phyloP scores from a whole-genome alignment of 1,139 yeast species.

The Lodderomyces pseudojiufengensis region DNA sequence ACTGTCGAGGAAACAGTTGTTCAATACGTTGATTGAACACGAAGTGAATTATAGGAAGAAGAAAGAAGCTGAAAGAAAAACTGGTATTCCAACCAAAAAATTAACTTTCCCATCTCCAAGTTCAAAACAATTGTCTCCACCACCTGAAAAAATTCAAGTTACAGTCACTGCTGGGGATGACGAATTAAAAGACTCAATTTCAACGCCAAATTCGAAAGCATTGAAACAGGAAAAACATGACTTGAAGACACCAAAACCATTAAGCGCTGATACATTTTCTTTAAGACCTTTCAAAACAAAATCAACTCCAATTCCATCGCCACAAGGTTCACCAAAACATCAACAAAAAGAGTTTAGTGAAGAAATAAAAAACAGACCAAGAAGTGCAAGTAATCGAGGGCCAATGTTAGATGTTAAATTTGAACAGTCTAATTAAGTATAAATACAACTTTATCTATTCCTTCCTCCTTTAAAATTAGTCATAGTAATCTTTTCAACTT shows the following conservation, averaged over 20 bases:
- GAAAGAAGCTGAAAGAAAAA: conserved; percentile 29
- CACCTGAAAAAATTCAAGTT: conserved; percentile 1
- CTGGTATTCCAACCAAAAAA: conserved; percentile 25
- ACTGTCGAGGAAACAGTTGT: conserved; percentile 23
- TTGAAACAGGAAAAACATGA: not conserved
- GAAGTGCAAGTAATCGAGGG: conserved; percentile 24
- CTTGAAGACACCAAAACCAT: conserved; percentile 19
- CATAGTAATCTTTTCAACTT: conserved; percentile 42
- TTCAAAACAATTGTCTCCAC: conserved; percentile 6
- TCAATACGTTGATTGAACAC: conserved; percentile 24
- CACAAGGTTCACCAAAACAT: conserved; percentile 35
- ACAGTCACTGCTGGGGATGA: not conserved
- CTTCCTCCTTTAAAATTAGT: conserved; percentile 17
- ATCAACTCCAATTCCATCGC: conserved; percentile 42
- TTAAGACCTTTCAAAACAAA: conserved; percentile 44
- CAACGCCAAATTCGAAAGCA: not conserved
- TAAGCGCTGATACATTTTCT: conserved; percentile 30
- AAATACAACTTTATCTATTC: not conserved
- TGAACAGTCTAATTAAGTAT: conserved; percentile 14
- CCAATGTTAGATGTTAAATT: conserved; percentile 32
- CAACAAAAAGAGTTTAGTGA: conserved; percentile 12
- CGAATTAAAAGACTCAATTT: not conserved
- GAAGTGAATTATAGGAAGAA: conserved; percentile 30
- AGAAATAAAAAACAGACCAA: conserved; percentile 1
- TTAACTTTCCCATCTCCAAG: conserved; percentile 10